These are phyloP conservation scores for Mucor ambiguus DNA, from an alignment of 371 early-diverging fungal genomes.

Conservation along the genomic window DNA sequence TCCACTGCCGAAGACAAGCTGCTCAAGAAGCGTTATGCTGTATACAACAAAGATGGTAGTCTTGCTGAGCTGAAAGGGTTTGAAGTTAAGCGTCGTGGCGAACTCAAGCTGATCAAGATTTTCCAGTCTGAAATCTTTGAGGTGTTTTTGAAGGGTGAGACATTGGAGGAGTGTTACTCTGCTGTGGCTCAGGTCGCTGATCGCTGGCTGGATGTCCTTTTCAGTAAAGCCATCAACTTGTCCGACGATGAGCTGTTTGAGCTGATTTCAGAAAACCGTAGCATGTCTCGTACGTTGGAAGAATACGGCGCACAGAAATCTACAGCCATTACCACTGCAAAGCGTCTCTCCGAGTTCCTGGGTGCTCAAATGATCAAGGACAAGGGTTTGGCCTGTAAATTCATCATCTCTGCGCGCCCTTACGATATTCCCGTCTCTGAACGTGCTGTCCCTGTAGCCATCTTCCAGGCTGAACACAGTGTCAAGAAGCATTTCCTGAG, in stretches of 20 bases:
- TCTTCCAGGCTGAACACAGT: constrained; percentile 87
- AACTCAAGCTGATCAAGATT: constrained; percentile 98
- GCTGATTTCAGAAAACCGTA: constrained; percentile 97
- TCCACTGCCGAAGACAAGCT: constrained; percentile 97
- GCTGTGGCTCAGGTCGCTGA: constrained; percentile 90
- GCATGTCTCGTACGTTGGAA: constrained; percentile 95
- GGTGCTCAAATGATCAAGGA: constrained; percentile 98
- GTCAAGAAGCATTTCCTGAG: constrained; percentile 87
- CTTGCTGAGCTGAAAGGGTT: constrained; percentile 99
- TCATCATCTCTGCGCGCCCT: constrained; percentile 93
- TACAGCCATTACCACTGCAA: constrained; percentile 95
- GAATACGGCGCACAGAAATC: constrained; percentile 96
- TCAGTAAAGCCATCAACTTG: constrained; percentile 82
- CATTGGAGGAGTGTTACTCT: constrained; percentile 91
- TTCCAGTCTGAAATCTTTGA: constrained; percentile 97
- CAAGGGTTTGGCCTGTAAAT: constrained; percentile 97
- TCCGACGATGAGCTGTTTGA: constrained; percentile 95
- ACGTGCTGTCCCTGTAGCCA: constrained; percentile 96
- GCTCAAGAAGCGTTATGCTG: constrained; percentile 99
- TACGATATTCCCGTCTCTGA: constrained; percentile 91
- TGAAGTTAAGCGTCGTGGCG: constrained; percentile 99
- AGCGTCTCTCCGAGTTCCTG: constrained; percentile 96
- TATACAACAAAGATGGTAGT: constrained; percentile 95
- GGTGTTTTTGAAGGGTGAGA: constrained; percentile 87
- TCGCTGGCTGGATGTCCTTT: constrained; percentile 97